Evolutionary conservation across 805 yeast species (phyloP), one percentile per base, ranked within the genome.

Genomic region (Myxozyma geophila): DNA sequence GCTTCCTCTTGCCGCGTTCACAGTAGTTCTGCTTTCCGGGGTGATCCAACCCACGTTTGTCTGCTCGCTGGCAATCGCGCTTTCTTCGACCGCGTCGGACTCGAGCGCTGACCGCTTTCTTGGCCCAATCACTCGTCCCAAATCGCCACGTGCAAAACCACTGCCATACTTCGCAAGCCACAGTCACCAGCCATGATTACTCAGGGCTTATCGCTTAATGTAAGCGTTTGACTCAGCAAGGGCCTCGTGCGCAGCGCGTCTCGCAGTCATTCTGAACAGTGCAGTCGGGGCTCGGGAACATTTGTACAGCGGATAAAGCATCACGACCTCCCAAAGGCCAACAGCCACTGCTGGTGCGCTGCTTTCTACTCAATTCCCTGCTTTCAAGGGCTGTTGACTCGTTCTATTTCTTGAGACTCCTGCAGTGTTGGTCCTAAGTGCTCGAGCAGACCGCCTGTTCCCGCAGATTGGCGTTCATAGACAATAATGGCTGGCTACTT

Each of bases 281-380:
- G 33, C 36, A n/a, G n/a, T 49, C 41, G 13, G 46, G 10, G n/a
- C 43, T 51, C 56, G 56, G 56, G 48, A 53, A 21, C 48, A 41
- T 8, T 41, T 53, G 15, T 53, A 53, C 56, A 6, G 56, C 56
- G 56, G 47, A 53, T 33, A 53, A 53, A 21, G 28, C 46, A 41
- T 40, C 56, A 53, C 56, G 56, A 28, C 36, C 37, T 21, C 47
- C 37, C 47, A 37, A 40, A 23, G 17, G 7, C 19, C 47, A 2
- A 7, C 21, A 8, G n/a, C 17, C 47, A 43, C 17, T 43, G 15
- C 47, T 8, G 7, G 2, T n/a, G 9, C 7, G n/a, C 41, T 39
- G n/a, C n/a, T 39, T 15, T 39, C 41, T 39, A 2, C 41, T 39
- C 28, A 28, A n/a, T n/a, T n/a, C n/a, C n/a, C n/a, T n/a, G n/a